Percentiles rank a stretch among this genome's conserved stretches.
These are phyloP conservation scores for Penicillium chermesinum DNA, from an alignment of 495 filamentous ascomycete species.

Conservation along the genomic window DNA sequence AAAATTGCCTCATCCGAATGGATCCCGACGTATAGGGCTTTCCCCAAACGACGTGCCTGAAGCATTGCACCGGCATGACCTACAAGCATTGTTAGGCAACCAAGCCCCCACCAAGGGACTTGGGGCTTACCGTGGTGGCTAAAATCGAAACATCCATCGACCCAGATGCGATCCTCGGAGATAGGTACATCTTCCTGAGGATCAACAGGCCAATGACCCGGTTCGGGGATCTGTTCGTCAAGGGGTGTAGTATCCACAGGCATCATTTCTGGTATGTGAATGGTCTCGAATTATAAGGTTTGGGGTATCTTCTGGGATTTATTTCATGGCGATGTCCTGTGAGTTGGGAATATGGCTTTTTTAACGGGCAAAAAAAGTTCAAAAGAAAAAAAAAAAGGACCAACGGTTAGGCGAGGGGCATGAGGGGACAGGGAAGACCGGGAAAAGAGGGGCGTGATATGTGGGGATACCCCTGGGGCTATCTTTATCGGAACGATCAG, in stretches of 20 bases:
- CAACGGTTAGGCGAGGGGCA: constrained; percentile 4
- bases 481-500: background rate
- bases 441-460: constrained; percentile 7
- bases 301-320: too few species aligned
- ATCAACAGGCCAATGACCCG: constrained; percentile 61
- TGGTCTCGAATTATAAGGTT: too few species aligned
- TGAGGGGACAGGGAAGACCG: constrained; percentile 1
- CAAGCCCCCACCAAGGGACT: too few species aligned
- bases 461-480: constrained; percentile 12
- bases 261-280: background rate
- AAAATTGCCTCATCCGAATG: constrained; percentile 94
- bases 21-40: constrained; percentile 81
- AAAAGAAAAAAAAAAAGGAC: constrained; percentile 1
- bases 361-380: background rate
- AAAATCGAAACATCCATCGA: constrained; percentile 99
- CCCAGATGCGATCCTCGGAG: constrained; percentile 78
- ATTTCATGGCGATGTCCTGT: too few species aligned
- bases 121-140: constrained; percentile 90
- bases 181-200: constrained; percentile 58
- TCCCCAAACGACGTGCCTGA: constrained; percentile 81
- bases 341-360: too few species aligned
- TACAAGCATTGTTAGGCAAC: too few species aligned
- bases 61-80: constrained; percentile 96
- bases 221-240: constrained; percentile 35
- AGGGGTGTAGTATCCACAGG: constrained; percentile 17